Evolutionary conservation across 2,329 filamentous ascomycete species (phyloP), one percentile per base, ranked within the genome.

Genomic region (Neonectria neomacrospora): DNA sequence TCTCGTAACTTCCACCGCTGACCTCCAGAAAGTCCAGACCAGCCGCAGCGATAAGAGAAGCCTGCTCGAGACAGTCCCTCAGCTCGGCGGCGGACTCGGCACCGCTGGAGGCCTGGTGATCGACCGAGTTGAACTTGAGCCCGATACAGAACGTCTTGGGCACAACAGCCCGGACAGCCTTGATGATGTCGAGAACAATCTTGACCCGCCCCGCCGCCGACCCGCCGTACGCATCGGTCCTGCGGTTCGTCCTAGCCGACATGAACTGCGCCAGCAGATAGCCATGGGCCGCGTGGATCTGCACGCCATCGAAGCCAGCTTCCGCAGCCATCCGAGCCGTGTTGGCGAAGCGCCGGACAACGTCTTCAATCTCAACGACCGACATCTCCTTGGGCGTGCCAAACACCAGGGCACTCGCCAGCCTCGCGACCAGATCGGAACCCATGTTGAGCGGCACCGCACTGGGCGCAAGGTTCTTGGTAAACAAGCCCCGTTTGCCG

Each of bases 1-100:
- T 75, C 68, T 89, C 85, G 66, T 85, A 89, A 0, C 75, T 85
- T 0, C 90, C 90, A 0, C 90, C 90, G 18, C 84, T 88, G 26
- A 92, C 83, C 75, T 93, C 90, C 2, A 92, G 76, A 67, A 91
- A 91, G 75, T 92, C 90, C 1, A 92, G 76, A 5, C 78, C 85
- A 41, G 80, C 81, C 5, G 76, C 77, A 0, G 75, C 75, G 5
- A 89, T 81, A 18, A 80, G 72, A n/a, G 79, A 75, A 10, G 90
- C 79, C 71, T 91, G 89, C 60, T 86, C 82, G 41, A 91, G 76
- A 37, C 82, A 85, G 12, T 88, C 87, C 10, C 82, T 75, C 20
- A 86, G 67, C 65, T 77, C 75, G 4, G 75, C 73, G 2, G 79
- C 75, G 5, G 39, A 12, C 4, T 52, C 45, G 7, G 22, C 34